phyloP scores from a whole-genome alignment of 768 basidiomycete genomes.

The Mycena galericulata region DNA sequence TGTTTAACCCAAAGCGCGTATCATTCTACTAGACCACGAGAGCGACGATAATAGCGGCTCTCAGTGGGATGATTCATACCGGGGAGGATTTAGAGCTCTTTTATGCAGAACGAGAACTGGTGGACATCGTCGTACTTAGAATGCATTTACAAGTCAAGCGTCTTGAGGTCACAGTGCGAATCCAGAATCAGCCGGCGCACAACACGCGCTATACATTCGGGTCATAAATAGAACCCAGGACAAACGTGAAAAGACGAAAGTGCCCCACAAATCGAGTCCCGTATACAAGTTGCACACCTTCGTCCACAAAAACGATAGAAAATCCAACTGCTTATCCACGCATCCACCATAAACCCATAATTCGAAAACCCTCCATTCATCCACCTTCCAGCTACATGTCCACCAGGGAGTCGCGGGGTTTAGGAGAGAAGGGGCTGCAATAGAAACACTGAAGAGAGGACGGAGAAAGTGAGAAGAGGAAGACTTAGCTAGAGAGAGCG shows the following conservation, averaged over 20 bases:
- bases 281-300: background rate
- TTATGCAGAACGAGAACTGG: no score
- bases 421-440: background rate
- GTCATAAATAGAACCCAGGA: no score
- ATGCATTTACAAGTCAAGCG: no score
- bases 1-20: conserved; percentile 19
- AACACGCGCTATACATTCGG: no score
- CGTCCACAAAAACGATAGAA: background rate
- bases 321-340: no score
- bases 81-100: no score
- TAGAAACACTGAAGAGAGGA: background rate
- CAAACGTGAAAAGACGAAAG: background rate
- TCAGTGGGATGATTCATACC: no score
- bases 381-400: background rate
- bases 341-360: no score
- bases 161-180: no score
- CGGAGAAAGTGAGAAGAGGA: background rate
- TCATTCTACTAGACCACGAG: conserved; percentile 29
- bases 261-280: background rate
- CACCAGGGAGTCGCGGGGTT: background rate
- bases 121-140: no score
- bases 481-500: background rate
- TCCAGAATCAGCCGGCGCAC: no score
- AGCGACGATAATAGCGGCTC: background rate
- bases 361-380: no score